These are phyloP conservation scores for Erigeron canadensis DNA, from an alignment of 129 eudicot genomes.

Conservation along the genomic window DNA sequence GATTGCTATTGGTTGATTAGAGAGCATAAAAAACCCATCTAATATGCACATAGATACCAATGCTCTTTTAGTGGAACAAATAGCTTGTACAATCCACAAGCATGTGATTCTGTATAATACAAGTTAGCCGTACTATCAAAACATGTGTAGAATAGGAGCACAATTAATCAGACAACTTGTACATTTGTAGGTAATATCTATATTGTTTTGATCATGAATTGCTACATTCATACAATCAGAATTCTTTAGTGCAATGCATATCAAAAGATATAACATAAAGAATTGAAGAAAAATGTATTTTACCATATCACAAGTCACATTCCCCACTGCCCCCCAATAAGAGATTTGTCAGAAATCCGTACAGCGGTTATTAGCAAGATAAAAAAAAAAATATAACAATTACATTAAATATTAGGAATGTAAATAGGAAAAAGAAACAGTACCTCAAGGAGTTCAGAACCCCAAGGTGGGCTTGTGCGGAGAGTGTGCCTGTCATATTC, in stretches of 20 bases:
- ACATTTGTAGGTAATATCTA: background rate
- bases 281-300: background rate
- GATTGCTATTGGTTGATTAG: constrained; percentile 20
- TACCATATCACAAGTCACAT: background rate
- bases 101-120: background rate
- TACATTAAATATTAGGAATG: background rate
- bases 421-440: background rate
- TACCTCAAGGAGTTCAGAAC: constrained; percentile 99
- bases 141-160: constrained; percentile 8
- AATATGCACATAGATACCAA: background rate
- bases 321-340: background rate
- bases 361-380: background rate
- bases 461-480: constrained; percentile 99
- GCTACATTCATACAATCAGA: background rate
- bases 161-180: constrained; percentile 16
- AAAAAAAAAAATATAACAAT: background rate
- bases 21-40: constrained; percentile 11
- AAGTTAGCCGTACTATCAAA: constrained; percentile 15
- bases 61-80: background rate
- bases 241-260: background rate
- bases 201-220: constrained; percentile 17
- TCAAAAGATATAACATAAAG: background rate
- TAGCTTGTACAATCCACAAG: constrained; percentile 5
- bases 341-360: background rate
- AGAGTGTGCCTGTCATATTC: constrained; percentile 97